Evolutionary conservation across 228 moss, liverwort and hornwort species (phyloP), one percentile per base, ranked within the genome.

Genomic region (Sphagnum magellanicum): DNA sequence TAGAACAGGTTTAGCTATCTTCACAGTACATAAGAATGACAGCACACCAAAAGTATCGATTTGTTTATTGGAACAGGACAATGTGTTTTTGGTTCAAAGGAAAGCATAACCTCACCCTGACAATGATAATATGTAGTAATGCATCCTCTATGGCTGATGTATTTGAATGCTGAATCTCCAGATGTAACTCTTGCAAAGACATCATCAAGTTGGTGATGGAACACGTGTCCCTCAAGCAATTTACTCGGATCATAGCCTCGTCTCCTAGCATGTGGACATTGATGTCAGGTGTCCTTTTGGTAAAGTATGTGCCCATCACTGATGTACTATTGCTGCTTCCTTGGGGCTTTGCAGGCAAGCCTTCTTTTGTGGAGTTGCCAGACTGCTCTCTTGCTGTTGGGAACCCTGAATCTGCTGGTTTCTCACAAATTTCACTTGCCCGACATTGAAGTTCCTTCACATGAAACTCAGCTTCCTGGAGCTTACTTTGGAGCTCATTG

Each of bases 241-340:
- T 86, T 59, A 89, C 75, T n/a, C 84, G 87, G 64, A 89, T 87
- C 87, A 89, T 84, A 4, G 89, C 87, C 63, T 89, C 89, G 16
- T 87, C 76, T 63, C 80, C 81, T 60, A 84, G 75, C 6, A 86
- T 79, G 58, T 89, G 78, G 66, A 87, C 89, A 58, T 80, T 50
- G 15, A 89, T 76, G 0, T 47, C 75, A 70, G 81, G 81, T 11
- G 77, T 89, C n/a, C 63, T 51, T 48, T 72, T 77, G 63, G 57
- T 62, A 14, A 65, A 66, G 7, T 68, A 62, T 52, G 57, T 73
- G 15, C 72, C 79, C 48, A 75, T 71, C 13, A 75, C 70, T 11
- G 76, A 74, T 10, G 77, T 60, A 71, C 74, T 82, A 48, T 69
- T 82, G 55, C 75, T 77, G 53, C 75, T 82, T 13, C 74, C 77